Base-by-base conservation (phyloP, 805 yeast species). In the Candida golubevii region DNA sequence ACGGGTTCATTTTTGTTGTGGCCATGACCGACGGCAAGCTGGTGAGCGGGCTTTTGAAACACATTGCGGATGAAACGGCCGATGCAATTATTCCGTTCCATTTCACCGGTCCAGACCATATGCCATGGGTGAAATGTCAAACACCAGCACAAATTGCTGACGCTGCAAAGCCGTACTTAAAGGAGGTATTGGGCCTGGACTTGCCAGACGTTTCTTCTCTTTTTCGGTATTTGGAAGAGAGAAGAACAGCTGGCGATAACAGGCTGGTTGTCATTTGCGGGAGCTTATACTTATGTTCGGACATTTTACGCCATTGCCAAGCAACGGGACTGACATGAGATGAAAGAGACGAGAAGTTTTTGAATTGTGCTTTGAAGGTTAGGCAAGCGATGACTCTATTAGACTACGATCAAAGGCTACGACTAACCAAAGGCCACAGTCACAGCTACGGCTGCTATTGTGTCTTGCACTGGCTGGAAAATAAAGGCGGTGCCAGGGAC, bases 61-160 rank as follows among this genome's bases (percentile, higher is more conserved):
- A 77, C 14, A 62, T 88, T 2, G 58, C 85, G 3, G 59, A 61
- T 7, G 51, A 47, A 15, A 55, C 67, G 1, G 57, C 62, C 0
- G 97, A 89, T 55, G 61, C 66, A 2, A 76, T 90, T 0, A 64
- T 83, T 1, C 74, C 83, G 0, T 80, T 91, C 0, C 58, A 68
- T 29, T 93, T 90, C 59, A 76, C 81, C 2, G 55, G 66, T 1
- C 91, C 95, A 0, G 90, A 83, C 11, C 84, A 88, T 0, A 93
- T 93, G 99, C 97, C 98, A 0, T 93, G 98, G 98, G 80, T 93
- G 6, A 56, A 70, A 35, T 66, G 90, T 1, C 71, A 69, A 49
- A 55, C 59, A 4, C 56, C 69, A 0, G 54, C 45, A 1, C 65
- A 60, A 13, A 56, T 83, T 31, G 36, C 26, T 41, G 38, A n/a